Evolutionary conservation across 495 filamentous ascomycete species (phyloP).

Genomic region (Endocarpon pusillum): DNA sequence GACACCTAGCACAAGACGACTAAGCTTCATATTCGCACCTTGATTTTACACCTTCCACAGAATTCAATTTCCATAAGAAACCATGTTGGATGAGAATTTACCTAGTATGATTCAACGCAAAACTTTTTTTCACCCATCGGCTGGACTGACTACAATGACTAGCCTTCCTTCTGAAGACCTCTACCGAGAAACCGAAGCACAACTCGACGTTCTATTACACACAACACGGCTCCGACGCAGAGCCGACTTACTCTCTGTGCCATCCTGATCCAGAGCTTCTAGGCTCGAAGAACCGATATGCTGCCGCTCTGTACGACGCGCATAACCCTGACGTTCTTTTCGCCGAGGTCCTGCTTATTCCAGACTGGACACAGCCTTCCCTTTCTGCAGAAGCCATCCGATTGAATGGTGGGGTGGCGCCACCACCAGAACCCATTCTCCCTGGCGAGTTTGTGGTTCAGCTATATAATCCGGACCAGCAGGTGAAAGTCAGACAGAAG

Average conservation of each 20-base stretch:
- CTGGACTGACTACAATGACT: too few relatives aligned
- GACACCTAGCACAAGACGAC: too few relatives aligned
- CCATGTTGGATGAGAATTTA: too few relatives aligned
- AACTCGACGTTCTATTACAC: constrained; percentile 49
- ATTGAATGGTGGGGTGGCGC: constrained; percentile 48
- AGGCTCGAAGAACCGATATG: constrained; percentile 65
- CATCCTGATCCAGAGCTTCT: constrained; percentile 54
- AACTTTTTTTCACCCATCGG: too few relatives aligned
- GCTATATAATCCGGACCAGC: constrained; percentile 88
- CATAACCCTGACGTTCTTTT: constrained; percentile 67
- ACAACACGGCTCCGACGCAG: constrained; percentile 63
- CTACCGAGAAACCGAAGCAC: constrained; percentile 30
- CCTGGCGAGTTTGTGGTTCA: constrained; percentile 67
- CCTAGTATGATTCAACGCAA: too few relatives aligned
- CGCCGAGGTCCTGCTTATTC: constrained; percentile 70
- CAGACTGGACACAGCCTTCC: constrained; percentile 67
- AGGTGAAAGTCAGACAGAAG: constrained; percentile 51
- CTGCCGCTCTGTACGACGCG: constrained; percentile 67
- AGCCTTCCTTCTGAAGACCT: too few relatives aligned
- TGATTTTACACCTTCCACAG: too few relatives aligned
- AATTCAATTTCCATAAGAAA: too few relatives aligned
- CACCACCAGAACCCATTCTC: constrained; percentile 56
- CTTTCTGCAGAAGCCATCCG: constrained; percentile 67
- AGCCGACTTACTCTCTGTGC: constrained; percentile 59
- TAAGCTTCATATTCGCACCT: too few relatives aligned